Evolutionary conservation across 2,329 filamentous ascomycete species (phyloP).

Genomic region (Paecilomyces sp.): DNA sequence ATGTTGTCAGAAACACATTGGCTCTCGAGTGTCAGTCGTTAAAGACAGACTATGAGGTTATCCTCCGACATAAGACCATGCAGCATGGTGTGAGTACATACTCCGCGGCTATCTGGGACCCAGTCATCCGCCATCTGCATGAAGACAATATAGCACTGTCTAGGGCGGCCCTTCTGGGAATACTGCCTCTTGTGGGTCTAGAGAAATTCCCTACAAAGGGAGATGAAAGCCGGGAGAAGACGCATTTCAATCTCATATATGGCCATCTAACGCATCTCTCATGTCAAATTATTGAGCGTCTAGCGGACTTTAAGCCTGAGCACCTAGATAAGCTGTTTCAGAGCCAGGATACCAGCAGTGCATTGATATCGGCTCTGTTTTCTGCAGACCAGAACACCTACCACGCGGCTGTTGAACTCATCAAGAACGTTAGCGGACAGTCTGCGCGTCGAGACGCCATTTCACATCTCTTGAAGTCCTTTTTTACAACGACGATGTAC

Average conservation of each 20-base stretch:
- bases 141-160: slow-evolving; percentile 65
- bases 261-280: slow-evolving; percentile 56
- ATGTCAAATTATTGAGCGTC: slow-evolving; percentile 65
- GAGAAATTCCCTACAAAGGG: slow-evolving; percentile 60
- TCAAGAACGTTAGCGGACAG: slow-evolving; percentile 75
- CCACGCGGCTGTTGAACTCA: slow-evolving; percentile 69
- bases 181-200: slow-evolving; percentile 63
- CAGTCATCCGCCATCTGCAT: slow-evolving; percentile 61
- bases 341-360: slow-evolving; percentile 60
- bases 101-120: slow-evolving; percentile 71
- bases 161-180: slow-evolving; percentile 63
- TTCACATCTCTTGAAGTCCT: slow-evolving; percentile 51
- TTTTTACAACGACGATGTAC: slow-evolving; percentile 50
- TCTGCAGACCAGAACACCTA: slow-evolving; percentile 74
- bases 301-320: slow-evolving; percentile 66
- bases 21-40: slow-evolving; percentile 65
- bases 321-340: slow-evolving; percentile 65
- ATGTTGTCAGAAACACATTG: slow-evolving; percentile 60
- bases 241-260: slow-evolving; percentile 72
- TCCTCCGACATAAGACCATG: slow-evolving; percentile 54
- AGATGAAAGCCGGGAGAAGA: slow-evolving; percentile 45
- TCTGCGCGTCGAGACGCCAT: slow-evolving; percentile 55
- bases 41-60: slow-evolving; percentile 59
- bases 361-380: slow-evolving; percentile 71
- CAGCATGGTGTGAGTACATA: slow-evolving; percentile 62